A percentile compares a stretch with the other conserved stretches of the same genome.
Conservation (phyloP, 2,329 filamentous ascomycete genomes). For the Alternaria arborescens region DNA sequence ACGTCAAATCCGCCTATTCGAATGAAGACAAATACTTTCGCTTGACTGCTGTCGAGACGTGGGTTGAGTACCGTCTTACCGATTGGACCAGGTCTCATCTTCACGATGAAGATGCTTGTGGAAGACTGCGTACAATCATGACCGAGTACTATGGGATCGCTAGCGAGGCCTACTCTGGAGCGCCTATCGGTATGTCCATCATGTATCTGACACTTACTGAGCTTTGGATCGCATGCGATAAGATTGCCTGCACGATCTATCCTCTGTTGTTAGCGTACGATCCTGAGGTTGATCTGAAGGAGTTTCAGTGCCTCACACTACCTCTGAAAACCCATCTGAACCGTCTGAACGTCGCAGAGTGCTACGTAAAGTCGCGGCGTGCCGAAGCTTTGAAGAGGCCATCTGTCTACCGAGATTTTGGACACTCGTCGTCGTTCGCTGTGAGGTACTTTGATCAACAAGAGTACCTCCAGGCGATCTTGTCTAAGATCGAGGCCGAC, state of each 20-base stretch:
- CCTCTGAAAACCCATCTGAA: slow-evolving; percentile 56
- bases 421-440: slow-evolving; percentile 53
- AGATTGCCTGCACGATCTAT: slow-evolving; percentile 50
- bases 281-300: slow-evolving; percentile 52
- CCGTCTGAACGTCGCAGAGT: slow-evolving; percentile 58
- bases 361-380: slow-evolving; percentile 55
- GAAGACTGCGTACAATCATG: slow-evolving; percentile 21
- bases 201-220: slow-evolving; percentile 67
- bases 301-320: slow-evolving; percentile 59
- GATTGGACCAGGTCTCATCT: slow-evolving; percentile 51
- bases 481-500: slow-evolving; percentile 49
- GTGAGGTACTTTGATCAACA: slow-evolving; percentile 61
- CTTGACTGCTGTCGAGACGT: slow-evolving; percentile 61
- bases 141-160: slow-evolving; percentile 27
- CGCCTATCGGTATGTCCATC: slow-evolving; percentile 60
- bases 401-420: slow-evolving; percentile 53
- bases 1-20: background rate
- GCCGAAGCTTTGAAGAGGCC: slow-evolving; percentile 24
- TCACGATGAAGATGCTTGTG: slow-evolving; percentile 35
- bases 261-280: slow-evolving; percentile 59
- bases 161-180: slow-evolving; percentile 44
- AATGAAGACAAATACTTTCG: slow-evolving; percentile 36
- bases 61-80: slow-evolving; percentile 56
- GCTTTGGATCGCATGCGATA: slow-evolving; percentile 68
- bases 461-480: slow-evolving; percentile 48